phyloP scores from a whole-genome alignment of 352 stramenopile species.

The Globisporangium megalacanthum region DNA sequence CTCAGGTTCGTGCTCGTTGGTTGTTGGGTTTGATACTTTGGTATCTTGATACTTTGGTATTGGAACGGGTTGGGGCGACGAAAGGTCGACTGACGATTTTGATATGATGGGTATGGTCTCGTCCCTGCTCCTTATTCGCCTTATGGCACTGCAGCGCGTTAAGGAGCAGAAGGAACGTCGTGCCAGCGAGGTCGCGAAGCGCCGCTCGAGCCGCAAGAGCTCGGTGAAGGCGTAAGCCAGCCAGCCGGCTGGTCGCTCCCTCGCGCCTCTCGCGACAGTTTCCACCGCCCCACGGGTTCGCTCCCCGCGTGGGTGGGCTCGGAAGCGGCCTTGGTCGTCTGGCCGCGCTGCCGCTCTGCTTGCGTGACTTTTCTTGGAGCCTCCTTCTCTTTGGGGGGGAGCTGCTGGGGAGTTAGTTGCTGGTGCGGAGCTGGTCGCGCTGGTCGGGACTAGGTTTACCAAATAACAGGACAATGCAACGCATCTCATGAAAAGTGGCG shows the following conservation, averaged over 20 bases:
- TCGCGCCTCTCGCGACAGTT: not conserved
- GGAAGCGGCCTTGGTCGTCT: too few species aligned
- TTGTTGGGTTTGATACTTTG: constrained; percentile 1
- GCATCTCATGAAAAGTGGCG: constrained; percentile 7
- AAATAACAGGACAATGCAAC: constrained; percentile 27
- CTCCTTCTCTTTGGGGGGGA: not conserved
- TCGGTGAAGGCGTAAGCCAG: constrained; percentile 86
- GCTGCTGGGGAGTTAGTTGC: not conserved
- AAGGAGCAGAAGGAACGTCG: constrained; percentile 98
- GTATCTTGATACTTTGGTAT: not conserved
- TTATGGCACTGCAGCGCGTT: constrained; percentile 95
- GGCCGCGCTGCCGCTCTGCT: constrained; percentile 4
- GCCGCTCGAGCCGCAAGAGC: constrained; percentile 95
- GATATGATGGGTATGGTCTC: constrained; percentile 31
- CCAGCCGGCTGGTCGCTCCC: not conserved
- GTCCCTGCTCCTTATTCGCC: constrained; percentile 88
- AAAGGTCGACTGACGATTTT: constrained; percentile 53
- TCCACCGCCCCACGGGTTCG: constrained; percentile 1
- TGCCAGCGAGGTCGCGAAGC: constrained; percentile 97
- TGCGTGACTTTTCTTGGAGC: constrained; percentile 4
- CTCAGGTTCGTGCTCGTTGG: constrained; percentile 56
- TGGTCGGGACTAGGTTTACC: constrained; percentile 16
- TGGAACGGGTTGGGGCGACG: not conserved
- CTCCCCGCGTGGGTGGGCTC: too few species aligned
- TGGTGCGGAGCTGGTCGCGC: not conserved